These are phyloP conservation scores for Calcarisporium arbuscula DNA, from an alignment of 2,329 filamentous ascomycete genomes.

Conservation along the genomic window DNA sequence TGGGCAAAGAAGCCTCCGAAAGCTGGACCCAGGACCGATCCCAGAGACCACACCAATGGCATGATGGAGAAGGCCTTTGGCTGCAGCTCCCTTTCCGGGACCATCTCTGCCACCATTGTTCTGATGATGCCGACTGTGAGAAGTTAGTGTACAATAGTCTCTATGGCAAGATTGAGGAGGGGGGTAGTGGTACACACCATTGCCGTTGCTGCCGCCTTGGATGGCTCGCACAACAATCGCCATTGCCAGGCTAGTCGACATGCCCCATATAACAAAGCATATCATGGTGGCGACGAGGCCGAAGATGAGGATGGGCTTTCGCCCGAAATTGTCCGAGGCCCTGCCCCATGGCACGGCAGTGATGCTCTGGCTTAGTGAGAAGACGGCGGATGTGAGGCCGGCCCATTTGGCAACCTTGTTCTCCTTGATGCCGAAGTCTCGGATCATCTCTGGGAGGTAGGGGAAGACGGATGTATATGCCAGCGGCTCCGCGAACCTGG, in stretches of 20 bases:
- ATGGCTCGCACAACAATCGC: constrained; percentile 71
- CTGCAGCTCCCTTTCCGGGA: constrained; percentile 79
- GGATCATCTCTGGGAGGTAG: constrained; percentile 74
- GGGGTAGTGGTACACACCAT: constrained; percentile 43
- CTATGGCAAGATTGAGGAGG: neutral
- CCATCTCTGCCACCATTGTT: constrained; percentile 89
- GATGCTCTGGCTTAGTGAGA: constrained; percentile 64
- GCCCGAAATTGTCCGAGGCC: constrained; percentile 70
- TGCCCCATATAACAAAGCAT: constrained; percentile 75
- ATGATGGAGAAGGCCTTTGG: constrained; percentile 87
- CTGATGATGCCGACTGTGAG: constrained; percentile 74
- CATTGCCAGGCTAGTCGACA: constrained; percentile 73
- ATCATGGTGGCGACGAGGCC: constrained; percentile 75
- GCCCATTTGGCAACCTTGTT: constrained; percentile 75
- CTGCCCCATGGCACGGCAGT: constrained; percentile 72
- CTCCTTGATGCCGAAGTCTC: constrained; percentile 65
- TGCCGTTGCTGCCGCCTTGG: constrained; percentile 82
- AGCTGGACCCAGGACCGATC: constrained; percentile 79
- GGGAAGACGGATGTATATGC: constrained; percentile 68
- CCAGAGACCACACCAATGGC: constrained; percentile 84
- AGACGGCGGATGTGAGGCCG: constrained; percentile 65
- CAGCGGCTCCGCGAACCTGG: constrained; percentile 70
- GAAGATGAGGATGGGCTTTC: constrained; percentile 73
- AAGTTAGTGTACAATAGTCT: neutral
- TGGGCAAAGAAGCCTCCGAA: constrained; percentile 84